Conservation (phyloP, 2,329 filamentous ascomycete genomes). For the Metarhizium sp. region DNA sequence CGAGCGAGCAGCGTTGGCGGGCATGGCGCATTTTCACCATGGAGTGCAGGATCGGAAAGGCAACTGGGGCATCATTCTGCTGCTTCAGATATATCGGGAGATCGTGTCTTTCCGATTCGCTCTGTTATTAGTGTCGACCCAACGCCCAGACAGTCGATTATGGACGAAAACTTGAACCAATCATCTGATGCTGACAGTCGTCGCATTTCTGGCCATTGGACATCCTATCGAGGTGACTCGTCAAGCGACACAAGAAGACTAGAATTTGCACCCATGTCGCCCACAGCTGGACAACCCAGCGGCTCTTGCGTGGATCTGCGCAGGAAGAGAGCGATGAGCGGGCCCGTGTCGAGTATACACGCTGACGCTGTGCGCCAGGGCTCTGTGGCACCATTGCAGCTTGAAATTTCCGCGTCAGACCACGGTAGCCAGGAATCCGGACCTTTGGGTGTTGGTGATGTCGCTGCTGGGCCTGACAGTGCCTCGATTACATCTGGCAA, state of each 20-base stretch:
- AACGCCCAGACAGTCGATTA: slow-evolving; percentile 25
- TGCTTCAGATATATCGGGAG: slow-evolving; percentile 28
- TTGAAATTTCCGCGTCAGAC: slow-evolving; percentile 23
- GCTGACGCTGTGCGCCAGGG: slow-evolving; percentile 32
- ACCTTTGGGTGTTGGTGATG: background rate
- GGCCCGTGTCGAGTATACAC: slow-evolving; percentile 35
- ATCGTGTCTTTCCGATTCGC: slow-evolving; percentile 72
- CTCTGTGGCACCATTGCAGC: slow-evolving; percentile 22
- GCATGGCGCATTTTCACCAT: slow-evolving; percentile 26
- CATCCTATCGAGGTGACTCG: slow-evolving; percentile 19
- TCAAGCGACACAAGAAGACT: slow-evolving; percentile 16
- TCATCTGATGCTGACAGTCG: slow-evolving; percentile 22
- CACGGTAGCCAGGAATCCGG: slow-evolving; percentile 21
- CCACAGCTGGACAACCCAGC: slow-evolving; percentile 5
- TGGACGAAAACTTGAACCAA: slow-evolving; percentile 29
- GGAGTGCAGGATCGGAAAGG: slow-evolving; percentile 31
- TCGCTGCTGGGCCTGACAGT: slow-evolving; percentile 3
- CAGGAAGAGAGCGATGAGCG: slow-evolving; percentile 25
- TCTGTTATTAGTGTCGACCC: slow-evolving; percentile 68
- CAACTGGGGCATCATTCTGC: slow-evolving; percentile 24
- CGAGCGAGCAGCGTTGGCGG: slow-evolving; percentile 1
- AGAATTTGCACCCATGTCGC: slow-evolving; percentile 16
- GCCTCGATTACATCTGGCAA: slow-evolving; percentile 12
- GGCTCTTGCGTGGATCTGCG: slow-evolving; percentile 9
- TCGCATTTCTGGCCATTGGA: slow-evolving; percentile 19